A percentile compares a stretch with the other conserved stretches of the same genome.
Conservation (phyloP, 1,139 yeast species). For the Eremothecium cymbalariae region DNA sequence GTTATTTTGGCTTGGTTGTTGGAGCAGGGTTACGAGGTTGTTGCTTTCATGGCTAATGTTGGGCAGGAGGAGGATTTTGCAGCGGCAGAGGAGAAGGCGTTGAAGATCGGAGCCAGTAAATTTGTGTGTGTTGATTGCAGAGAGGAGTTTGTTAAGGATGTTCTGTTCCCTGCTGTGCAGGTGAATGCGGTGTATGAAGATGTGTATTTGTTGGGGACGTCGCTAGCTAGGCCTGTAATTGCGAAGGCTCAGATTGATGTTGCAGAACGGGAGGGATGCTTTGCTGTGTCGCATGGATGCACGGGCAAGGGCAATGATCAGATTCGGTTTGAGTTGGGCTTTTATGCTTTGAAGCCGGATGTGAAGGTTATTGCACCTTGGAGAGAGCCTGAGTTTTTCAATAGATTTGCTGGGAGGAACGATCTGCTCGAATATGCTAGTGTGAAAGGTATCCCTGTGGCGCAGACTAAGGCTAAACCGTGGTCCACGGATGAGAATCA, state of each 20-base stretch:
- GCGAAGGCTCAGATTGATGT: conserved; percentile 97
- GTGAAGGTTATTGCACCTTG: conserved; percentile 97
- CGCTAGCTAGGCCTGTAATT: conserved; percentile 96
- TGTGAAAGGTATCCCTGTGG: conserved; percentile 81
- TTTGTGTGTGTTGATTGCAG: conserved; percentile 92
- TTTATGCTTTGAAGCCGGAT: conserved; percentile 96
- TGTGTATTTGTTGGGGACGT: conserved; percentile 91
- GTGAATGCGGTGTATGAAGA: conserved; percentile 96
- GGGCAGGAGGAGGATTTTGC: conserved; percentile 99
- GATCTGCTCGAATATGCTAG: conserved; percentile 92
- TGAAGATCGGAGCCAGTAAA: conserved; percentile 94
- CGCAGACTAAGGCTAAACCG: conserved; percentile 97
- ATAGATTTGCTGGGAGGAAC: conserved; percentile 96
- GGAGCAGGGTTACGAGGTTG: conserved; percentile 95
- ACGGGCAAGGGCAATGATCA: conserved; percentile 99
- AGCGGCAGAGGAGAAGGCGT: conserved; percentile 93
- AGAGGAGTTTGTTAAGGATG: conserved; percentile 87
- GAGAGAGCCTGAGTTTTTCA: conserved; percentile 93
- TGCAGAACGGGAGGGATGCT: conserved; percentile 95
- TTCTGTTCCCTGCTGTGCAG: conserved; percentile 91
- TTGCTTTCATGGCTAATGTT: conserved; percentile 94
- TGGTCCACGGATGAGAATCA: conserved; percentile 99
- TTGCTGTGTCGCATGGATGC: conserved; percentile 97
- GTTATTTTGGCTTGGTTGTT: conserved; percentile 96
- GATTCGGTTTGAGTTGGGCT: conserved; percentile 92